Base-by-base conservation (phyloP, 2,329 filamentous ascomycete species). In the Onygenales sp. region DNA sequence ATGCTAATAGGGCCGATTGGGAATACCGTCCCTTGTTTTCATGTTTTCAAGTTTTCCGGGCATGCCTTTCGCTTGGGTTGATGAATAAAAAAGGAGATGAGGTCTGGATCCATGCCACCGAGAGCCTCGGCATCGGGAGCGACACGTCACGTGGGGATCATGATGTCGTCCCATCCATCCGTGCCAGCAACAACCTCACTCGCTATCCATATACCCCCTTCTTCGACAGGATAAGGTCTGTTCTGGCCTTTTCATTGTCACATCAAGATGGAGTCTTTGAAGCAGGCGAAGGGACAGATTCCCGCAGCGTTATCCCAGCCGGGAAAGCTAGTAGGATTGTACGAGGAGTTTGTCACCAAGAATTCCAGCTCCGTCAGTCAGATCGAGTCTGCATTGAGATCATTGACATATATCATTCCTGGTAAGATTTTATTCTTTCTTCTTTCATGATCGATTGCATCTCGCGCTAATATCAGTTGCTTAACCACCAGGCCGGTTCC, bases 371-470 rank as follows among this genome's bases (percentile, higher is more conserved):
- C 94, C 55, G 90, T 98, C 51, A 89, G 89, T 49, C 91, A 95
- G 74, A 92, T 98, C 58, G 93, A 98, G 75, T 94, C 89, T 58
- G 89, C 90, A 11, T 75, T 98, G 65, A 84, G 93, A 41, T 95
- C 90, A 32, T 74, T 98, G 59, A 96, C 92, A 47, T 98, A 98
- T 69, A 90, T 98, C 60, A 93, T 97, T 49, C 93, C 92, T 54
- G 91, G 87, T 68, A 47, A 35, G 43, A 6, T 38, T 5, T 38
- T 9, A 27, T 17, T 21, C 8, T 50, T 5, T 46, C 33, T 17
- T 7, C 45, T 48, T 35, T 59, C 31, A 50, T 11, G 10, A 43
- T 21, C 10, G 6, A 8, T 2, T 49, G 7, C 31, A n/a, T 7
- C 14, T 13, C 13, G 17, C 1, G 33, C 11, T 10, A 41, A 49